phyloP scores from a whole-genome alignment of 768 basidiomycete genomes.

The Phaeolepiota aurea region DNA sequence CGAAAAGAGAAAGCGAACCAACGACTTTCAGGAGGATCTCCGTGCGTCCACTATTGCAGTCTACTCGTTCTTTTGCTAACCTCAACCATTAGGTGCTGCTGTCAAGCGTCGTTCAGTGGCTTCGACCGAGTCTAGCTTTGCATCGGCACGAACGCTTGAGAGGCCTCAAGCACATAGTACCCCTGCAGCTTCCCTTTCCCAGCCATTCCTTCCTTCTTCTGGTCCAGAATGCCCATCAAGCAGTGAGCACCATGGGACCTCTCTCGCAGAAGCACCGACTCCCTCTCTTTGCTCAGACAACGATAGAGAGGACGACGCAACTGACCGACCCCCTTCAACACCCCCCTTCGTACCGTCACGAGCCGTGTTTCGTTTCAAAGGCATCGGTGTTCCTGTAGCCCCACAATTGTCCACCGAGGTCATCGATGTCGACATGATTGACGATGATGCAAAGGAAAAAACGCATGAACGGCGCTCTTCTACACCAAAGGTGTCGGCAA shows the following conservation, averaged over 20 bases:
- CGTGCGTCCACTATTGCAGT: constrained; percentile 20
- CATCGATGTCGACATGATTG: constrained; percentile 24
- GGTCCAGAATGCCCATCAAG: background rate
- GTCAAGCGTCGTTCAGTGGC: constrained; percentile 29
- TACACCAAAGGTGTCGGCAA: too few species aligned
- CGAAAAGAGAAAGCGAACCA: constrained; percentile 28
- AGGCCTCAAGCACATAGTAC: background rate
- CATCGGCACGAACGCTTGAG: constrained; percentile 8
- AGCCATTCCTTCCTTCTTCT: constrained; percentile 7
- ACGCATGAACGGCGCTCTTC: background rate
- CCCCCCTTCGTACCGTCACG: constrained; percentile 23
- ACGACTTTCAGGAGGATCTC: constrained; percentile 17
- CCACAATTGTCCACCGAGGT: constrained; percentile 1
- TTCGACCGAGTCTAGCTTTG: constrained; percentile 18
- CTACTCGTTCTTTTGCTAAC: constrained; percentile 2
- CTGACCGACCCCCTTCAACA: constrained; percentile 44
- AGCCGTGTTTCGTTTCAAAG: constrained; percentile 9
- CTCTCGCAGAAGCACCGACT: constrained; percentile 35
- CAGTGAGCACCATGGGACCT: constrained; percentile 10
- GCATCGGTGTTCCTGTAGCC: constrained; percentile 18
- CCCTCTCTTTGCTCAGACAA: constrained; percentile 75
- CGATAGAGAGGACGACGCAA: constrained; percentile 38
- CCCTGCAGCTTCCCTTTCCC: constrained; percentile 8
- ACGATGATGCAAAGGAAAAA: constrained; percentile 4
- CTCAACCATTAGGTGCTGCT: constrained; percentile 12